Base-by-base conservation (phyloP, 2,329 filamentous ascomycete species). In the Sporothrix sp. region DNA sequence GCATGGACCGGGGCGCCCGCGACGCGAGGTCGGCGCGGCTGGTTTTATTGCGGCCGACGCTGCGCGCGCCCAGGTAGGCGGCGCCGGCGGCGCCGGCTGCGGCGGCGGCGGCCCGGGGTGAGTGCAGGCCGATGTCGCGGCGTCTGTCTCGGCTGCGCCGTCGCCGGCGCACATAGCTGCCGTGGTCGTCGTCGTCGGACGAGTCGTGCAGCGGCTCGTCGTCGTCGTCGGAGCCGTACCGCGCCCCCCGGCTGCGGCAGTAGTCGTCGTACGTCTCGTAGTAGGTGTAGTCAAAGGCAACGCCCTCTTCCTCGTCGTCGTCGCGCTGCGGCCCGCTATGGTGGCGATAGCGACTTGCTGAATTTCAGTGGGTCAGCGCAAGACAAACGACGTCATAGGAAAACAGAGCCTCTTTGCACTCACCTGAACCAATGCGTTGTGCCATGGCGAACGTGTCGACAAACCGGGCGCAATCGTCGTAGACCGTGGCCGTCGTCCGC, bases 271-370 rank as follows among this genome's bases (percentile, higher is more conserved):
- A 32, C 8, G 33, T 32, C 20, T 38, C 25, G 16, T 45, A 51
- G 10, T 51, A 51, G 18, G 32, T 33, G 27, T 46, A 46, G 40
- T 45, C 48, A 37, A 45, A 51, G 23, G 27, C n/a, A 30, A 33
- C 40, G 14, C 25, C 28, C 23, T 38, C 47, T 1, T 27, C 33
- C 16, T 45, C 48, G 25, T 45, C 48, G 42, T 18, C 18, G 33
- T 45, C 48, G 48, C 40, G 40, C 16, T 13, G 33, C 5, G 39
- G 33, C 1, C 48, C 48, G 48, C 48, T 45, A 40, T 10, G 33
- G 48, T 51, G 48, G 33, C 38, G 25, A 25, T 30, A 37, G 25
- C 33, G 40, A 20, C 33, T 28, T 7, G 20, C 23, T n/a, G 35
- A 40, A 39, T 33, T 14, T n/a, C 14, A 13, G 10, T n/a, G 5